These are phyloP conservation scores for Protostelium mycophagum DNA, from an alignment of 78 protist species.

Conservation along the genomic window DNA sequence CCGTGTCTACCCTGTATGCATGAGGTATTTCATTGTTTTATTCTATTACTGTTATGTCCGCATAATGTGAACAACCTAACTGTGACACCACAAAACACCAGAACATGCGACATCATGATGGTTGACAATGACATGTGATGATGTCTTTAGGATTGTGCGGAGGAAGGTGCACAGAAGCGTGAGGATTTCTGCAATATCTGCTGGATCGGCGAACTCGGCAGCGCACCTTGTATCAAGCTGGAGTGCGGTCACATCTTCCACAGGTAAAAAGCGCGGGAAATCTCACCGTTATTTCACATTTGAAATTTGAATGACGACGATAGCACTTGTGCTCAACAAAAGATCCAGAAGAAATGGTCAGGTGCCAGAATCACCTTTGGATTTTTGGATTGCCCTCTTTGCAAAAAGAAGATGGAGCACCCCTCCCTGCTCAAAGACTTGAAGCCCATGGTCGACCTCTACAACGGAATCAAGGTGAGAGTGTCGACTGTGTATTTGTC, in stretches of 20 bases:
- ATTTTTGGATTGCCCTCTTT: conserved; percentile 73
- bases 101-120: background rate
- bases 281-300: too few relatives aligned
- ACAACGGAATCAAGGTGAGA: background rate
- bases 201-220: conserved; percentile 55
- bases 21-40: too few relatives aligned
- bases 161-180: conserved; percentile 27
- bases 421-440: conserved; percentile 9
- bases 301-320: background rate
- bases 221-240: conserved; percentile 60
- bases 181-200: conserved; percentile 76
- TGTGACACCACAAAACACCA: background rate
- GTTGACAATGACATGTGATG: conserved; percentile 8
- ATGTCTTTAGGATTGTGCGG: too few relatives aligned
- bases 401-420: conserved; percentile 42
- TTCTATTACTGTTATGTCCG: too few relatives aligned
- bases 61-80: too few relatives aligned
- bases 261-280: too few relatives aligned
- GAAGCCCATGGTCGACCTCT: background rate
- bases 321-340: conserved; percentile 21
- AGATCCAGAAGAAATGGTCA: conserved; percentile 49
- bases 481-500: background rate
- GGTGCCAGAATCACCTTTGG: conserved; percentile 65
- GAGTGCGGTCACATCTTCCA: conserved; percentile 77
- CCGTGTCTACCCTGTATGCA: conserved; percentile 66